Conservation (phyloP, 495 filamentous ascomycete species). For the Corynascus novoguineensis region DNA sequence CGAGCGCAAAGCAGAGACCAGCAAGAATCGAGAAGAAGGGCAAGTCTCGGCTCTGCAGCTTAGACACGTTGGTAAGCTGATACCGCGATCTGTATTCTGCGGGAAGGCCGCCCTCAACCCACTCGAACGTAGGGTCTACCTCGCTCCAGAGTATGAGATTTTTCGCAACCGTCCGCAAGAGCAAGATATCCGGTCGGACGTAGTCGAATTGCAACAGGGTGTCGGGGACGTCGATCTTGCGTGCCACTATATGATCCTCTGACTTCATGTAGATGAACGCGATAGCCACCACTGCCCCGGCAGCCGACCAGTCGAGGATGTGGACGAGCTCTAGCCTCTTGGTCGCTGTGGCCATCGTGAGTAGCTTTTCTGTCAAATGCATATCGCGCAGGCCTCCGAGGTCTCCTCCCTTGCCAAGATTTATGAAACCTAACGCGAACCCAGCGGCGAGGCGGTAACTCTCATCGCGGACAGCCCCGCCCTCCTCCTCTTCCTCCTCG, state of each 20-base stretch:
- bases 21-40: slow-evolving; percentile 90
- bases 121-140: slow-evolving; percentile 62
- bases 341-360: slow-evolving; percentile 75
- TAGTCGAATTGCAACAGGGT: slow-evolving; percentile 89
- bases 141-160: slow-evolving; percentile 91
- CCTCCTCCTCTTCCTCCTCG: slow-evolving; percentile 62
- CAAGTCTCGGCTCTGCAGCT: slow-evolving; percentile 68
- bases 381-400: slow-evolving; percentile 89
- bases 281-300: slow-evolving; percentile 81
- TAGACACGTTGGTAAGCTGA: slow-evolving; percentile 47
- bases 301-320: slow-evolving; percentile 84
- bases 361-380: slow-evolving; percentile 80
- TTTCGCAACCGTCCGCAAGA: slow-evolving; percentile 83
- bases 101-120: slow-evolving; percentile 72
- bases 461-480: slow-evolving; percentile 70
- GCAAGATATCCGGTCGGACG: slow-evolving; percentile 84
- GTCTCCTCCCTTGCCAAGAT: slow-evolving; percentile 83
- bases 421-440: slow-evolving; percentile 90
- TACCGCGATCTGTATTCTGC: slow-evolving; percentile 53
- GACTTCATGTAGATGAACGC: slow-evolving; percentile 98
- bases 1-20: slow-evolving; percentile 80
- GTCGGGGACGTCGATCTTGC: slow-evolving; percentile 89
- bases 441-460: slow-evolving; percentile 91
- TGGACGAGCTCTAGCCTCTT: slow-evolving; percentile 87
- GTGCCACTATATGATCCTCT: slow-evolving; percentile 77